Evolutionary conservation across 148 eudicot species (phyloP).

Genomic region (Rhododendron vialii): DNA sequence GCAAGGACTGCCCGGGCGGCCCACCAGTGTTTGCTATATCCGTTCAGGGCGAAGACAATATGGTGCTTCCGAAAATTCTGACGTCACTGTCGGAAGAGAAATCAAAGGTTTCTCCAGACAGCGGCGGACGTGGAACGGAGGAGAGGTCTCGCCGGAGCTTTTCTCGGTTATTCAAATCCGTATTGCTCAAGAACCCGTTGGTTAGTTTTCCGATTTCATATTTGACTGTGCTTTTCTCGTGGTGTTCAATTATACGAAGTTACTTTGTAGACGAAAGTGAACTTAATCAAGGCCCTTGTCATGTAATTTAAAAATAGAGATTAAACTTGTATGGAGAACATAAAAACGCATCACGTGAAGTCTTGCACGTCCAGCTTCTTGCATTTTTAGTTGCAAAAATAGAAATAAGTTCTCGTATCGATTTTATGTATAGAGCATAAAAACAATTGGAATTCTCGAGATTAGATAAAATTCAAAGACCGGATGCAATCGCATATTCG

Average conservation of each 20-base stretch:
- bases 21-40: not conserved
- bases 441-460: not conserved
- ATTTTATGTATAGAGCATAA: not conserved
- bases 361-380: not conserved
- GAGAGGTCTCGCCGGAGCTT: slow-evolving; percentile 4
- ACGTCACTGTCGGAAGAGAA: not conserved
- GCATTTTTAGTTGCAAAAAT: not conserved
- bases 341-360: no score
- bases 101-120: not conserved
- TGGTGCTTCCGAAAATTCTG: not conserved
- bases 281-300: not conserved
- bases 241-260: not conserved
- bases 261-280: not conserved
- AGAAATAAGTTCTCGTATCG: not conserved
- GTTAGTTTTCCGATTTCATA: slow-evolving; percentile 6
- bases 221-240: not conserved
- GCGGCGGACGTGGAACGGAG: not conserved
- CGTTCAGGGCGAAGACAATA: not conserved
- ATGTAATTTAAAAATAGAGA: not conserved
- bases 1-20: not conserved
- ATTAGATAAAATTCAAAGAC: not conserved
- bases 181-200: slow-evolving; percentile 11
- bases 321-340: not conserved
- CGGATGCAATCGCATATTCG: not conserved
- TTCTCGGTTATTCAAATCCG: slow-evolving; percentile 9